These are phyloP conservation scores for Suillus alpinus DNA, from an alignment of 768 basidiomycete species.

Conservation along the genomic window DNA sequence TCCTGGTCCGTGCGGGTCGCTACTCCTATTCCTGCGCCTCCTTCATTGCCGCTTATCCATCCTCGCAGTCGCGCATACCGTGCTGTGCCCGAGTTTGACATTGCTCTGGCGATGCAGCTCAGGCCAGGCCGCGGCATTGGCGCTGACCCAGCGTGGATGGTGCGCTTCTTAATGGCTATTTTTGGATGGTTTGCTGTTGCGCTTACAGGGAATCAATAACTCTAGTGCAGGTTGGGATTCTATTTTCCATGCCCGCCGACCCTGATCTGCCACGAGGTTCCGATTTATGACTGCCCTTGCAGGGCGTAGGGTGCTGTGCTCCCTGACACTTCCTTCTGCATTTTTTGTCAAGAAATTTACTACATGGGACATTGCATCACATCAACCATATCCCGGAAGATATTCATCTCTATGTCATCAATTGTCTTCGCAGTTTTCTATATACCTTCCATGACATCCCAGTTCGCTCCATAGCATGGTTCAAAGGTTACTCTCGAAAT, in stretches of 20 bases:
- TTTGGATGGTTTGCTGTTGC: slow-evolving; percentile 76
- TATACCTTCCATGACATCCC: not conserved
- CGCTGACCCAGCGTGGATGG: slow-evolving; percentile 77
- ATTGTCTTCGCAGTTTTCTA: not conserved
- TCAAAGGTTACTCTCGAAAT: not conserved
- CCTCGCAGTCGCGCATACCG: slow-evolving; percentile 29
- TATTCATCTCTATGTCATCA: not conserved
- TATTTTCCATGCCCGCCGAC: not conserved
- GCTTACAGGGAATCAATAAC: slow-evolving; percentile 36
- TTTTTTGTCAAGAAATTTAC: slow-evolving; percentile 17
- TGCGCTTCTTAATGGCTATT: slow-evolving; percentile 74
- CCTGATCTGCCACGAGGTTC: not conserved
- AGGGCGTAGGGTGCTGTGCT: slow-evolving; percentile 1
- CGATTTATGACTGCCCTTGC: not conserved
- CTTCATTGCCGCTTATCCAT: slow-evolving; percentile 14
- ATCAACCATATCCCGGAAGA: not conserved
- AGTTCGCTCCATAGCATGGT: not conserved
- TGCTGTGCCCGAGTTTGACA: slow-evolving; percentile 50
- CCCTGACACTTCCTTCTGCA: slow-evolving; percentile 15
- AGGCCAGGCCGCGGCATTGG: slow-evolving; percentile 68
- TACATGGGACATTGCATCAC: not conserved
- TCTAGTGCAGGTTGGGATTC: not conserved
- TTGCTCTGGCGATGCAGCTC: slow-evolving; percentile 77
- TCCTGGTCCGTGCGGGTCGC: slow-evolving; percentile 28
- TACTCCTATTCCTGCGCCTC: slow-evolving; percentile 17